Base-by-base conservation (phyloP, 768 basidiomycete species). In the Pleurotus cornucopiae region DNA sequence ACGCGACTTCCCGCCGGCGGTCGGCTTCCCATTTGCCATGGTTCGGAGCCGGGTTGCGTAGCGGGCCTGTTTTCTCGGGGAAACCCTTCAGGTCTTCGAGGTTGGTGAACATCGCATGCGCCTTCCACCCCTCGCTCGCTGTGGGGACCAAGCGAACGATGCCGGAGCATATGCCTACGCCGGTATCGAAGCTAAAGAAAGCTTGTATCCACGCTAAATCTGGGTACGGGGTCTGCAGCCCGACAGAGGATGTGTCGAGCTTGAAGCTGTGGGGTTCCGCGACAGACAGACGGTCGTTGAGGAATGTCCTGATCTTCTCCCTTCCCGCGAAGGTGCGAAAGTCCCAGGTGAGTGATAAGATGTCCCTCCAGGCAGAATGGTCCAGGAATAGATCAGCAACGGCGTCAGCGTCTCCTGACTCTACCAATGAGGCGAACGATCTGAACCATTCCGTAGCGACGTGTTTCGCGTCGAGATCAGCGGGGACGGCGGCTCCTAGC, bases 171-270 rank as follows among this genome's bases (percentile, higher is more conserved):
- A 72, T 62, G 0, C 82, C 86, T 1, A 76, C 66, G 1, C 64
- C 73, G 5, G 78, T 81, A 48, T 79, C 77, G 60, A 88, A 89
- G 3, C 69, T 74, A 63, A 89, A 85, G 54, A 79, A 66, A 25
- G 76, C 67, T 23, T 78, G 76, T 41, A 89, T 66, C 80, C 85
- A 88, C 0, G 72, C 74, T 3, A 89, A 56, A 60, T 81, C 84
- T 0, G 81, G 74, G 54, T 73, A 76, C 3, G 76, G 78, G 12
- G 64, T 69, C 48, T 73, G 64, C 14, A 81, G 44, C 2, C 48
- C 62, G 18, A 75, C 61, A 25, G 62, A 64, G 46, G 66, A 67
- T 11, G 64, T 63, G 23, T 61, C 65, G 5, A 73, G 58, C 6
- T 69, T 68, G 54, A 73, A 61, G 16, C 49, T 73, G 69, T 46